Conservation (phyloP, 768 basidiomycete species). For the Phlebiopsis gigantea region DNA sequence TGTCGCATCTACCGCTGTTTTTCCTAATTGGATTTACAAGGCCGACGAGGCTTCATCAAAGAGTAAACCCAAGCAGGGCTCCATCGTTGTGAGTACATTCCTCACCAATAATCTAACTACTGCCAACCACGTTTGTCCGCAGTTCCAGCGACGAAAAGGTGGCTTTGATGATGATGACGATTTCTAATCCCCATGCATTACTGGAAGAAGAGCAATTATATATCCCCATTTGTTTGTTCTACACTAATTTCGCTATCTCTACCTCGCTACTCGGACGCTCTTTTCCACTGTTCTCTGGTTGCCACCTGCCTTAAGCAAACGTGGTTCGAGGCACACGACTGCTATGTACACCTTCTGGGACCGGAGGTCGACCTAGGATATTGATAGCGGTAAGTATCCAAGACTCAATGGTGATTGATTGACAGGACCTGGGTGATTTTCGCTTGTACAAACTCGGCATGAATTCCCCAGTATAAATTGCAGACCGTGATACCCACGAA, state of each 20-base stretch:
- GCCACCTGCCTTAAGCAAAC: background rate
- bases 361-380: background rate
- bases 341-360: background rate
- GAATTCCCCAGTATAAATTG: background rate
- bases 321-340: background rate
- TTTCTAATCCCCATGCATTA: slow-evolving; percentile 11
- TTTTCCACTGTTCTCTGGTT: background rate
- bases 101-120: background rate
- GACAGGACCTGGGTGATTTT: background rate
- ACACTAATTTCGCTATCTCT: background rate
- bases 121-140: background rate
- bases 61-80: slow-evolving; percentile 31
- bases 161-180: slow-evolving; percentile 31
- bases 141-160: slow-evolving; percentile 33
- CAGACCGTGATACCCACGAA: too few species aligned
- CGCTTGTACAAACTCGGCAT: background rate
- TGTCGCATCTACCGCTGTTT: background rate
- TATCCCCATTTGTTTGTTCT: background rate
- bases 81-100: slow-evolving; percentile 33
- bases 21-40: slow-evolving; percentile 11
- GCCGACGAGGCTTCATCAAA: slow-evolving; percentile 41
- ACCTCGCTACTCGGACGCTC: background rate
- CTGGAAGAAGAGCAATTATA: background rate
- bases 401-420: background rate
- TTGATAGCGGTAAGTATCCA: background rate